phyloP scores from a whole-genome alignment of 2,329 filamentous ascomycete genomes.

The Diaporthe vexans region DNA sequence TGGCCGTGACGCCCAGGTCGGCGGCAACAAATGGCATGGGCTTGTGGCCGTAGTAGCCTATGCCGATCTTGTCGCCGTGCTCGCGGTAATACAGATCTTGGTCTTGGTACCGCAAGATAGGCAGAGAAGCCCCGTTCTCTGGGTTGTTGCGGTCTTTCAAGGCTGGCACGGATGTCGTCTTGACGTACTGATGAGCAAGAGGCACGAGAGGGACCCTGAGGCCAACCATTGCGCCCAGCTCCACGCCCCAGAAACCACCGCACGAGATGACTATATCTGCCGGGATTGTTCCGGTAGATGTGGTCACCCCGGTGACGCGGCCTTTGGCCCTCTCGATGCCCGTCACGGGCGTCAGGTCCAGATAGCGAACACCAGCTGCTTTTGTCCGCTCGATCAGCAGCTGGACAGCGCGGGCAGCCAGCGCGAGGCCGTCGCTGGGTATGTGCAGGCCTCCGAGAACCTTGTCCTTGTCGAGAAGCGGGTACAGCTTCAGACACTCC shows the following conservation, averaged over 20 bases:
- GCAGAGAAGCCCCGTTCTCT: slow-evolving; percentile 64
- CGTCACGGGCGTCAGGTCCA: slow-evolving; percentile 69
- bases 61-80: slow-evolving; percentile 73
- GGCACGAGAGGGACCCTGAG: slow-evolving; percentile 71
- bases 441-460: slow-evolving; percentile 72
- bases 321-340: slow-evolving; percentile 65
- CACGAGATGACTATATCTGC: slow-evolving; percentile 75
- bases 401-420: slow-evolving; percentile 73
- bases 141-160: slow-evolving; percentile 15
- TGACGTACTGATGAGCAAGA: slow-evolving; percentile 74
- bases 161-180: slow-evolving; percentile 67
- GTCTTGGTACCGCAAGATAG: slow-evolving; percentile 74
- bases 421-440: slow-evolving; percentile 71
- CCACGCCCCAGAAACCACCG: slow-evolving; percentile 76
- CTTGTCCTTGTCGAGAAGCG: slow-evolving; percentile 64
- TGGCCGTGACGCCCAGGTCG: slow-evolving; percentile 65
- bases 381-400: slow-evolving; percentile 70
- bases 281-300: slow-evolving; percentile 61
- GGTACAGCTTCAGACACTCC: slow-evolving; percentile 67
- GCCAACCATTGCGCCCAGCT: slow-evolving; percentile 73
- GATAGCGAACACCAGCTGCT: slow-evolving; percentile 70
- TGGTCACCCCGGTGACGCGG: slow-evolving; percentile 69
- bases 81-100: slow-evolving; percentile 76
- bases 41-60: slow-evolving; percentile 74
- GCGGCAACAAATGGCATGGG: slow-evolving; percentile 72